Evolutionary conservation across 768 basidiomycete species (phyloP), one percentile per base, ranked within the genome.

Genomic region (Boletus rubropictus): DNA sequence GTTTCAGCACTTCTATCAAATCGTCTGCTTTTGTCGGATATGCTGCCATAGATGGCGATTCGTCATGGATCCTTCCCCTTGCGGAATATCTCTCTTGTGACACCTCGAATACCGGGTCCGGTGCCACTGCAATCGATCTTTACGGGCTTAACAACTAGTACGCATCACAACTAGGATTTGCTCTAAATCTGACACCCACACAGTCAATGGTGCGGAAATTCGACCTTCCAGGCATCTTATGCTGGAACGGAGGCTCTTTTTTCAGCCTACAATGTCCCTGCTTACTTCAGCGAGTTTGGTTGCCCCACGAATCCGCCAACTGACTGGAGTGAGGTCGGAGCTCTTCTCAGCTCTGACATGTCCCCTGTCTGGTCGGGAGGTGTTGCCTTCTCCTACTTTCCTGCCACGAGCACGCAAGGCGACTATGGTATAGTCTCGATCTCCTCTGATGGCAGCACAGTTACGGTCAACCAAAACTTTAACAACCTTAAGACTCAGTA

Each of bases 211-310:
- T 92, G 90, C 63, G 91, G 90, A 33, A 68, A 76, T 51, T 78
- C 79, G 4, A 78, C 69, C 9, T 80, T 81, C 61, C 57, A 76
- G 44, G 63, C 63, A 8, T 71, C 79, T 5, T 91, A 88, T 65
- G 73, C 78, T 39, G 64, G 54, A 27, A 75, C 74, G 39, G 78
- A 80, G 17, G 66, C 61, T 28, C 73, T 77, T 17, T 89, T 78
- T 58, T 72, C 77, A 18, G 65, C 72, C 50, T 85, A 81, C 65
- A 88, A 88, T 48, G 78, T 94, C 22, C 80, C 80, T 2, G 89
- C 90, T 8, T 94, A 95, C 73, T 89, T 95, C 70, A 86, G 87
- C 61, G 89, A 91, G 75, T 95, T 78, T 45, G 88, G 90, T 47
- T 89, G 86, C 63, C 79, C 83, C 60, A 73, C 71, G 20, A 71